Percentiles rank a stretch among this genome's conserved stretches.
These are phyloP conservation scores for Schizosaccharomyces octosporus DNA, from an alignment of 805 yeast species.

Conservation along the genomic window DNA sequence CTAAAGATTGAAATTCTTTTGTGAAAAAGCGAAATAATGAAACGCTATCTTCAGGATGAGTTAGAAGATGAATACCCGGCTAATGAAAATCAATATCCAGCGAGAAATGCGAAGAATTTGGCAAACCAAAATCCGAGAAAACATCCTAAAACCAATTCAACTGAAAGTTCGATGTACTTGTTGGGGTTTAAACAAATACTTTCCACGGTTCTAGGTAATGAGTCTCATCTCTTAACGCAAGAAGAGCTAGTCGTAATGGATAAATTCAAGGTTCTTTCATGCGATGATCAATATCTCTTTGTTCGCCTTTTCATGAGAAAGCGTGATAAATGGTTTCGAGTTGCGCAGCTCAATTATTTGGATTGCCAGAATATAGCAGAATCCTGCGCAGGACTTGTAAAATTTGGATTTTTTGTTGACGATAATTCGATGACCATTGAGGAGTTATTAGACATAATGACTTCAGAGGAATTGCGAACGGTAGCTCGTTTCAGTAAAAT, in stretches of 20 bases:
- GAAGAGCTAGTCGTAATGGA: conserved; percentile 5
- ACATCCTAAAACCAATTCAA: neutral
- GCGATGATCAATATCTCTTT: conserved; percentile 6
- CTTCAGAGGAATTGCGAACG: conserved; percentile 6
- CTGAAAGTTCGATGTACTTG: conserved; percentile 4
- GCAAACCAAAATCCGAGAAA: neutral
- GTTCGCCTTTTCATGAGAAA: conserved; percentile 7
- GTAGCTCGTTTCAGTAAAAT: conserved; percentile 4
- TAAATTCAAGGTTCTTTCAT: conserved; percentile 4
- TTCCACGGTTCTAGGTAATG: conserved; percentile 6
- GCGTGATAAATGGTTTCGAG: conserved; percentile 6
- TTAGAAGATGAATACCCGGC: too few relatives aligned
- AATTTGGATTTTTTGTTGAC: neutral
- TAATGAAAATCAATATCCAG: too few relatives aligned
- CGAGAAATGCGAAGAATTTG: neutral
- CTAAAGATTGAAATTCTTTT: too few relatives aligned
- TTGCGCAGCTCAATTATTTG: neutral
- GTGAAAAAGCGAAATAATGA: too few relatives aligned
- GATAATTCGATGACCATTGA: conserved; percentile 3
- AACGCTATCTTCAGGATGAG: too few relatives aligned
- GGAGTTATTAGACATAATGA: conserved; percentile 4
- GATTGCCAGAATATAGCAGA: conserved; percentile 5
- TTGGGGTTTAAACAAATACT: conserved; percentile 6
- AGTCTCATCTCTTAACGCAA: conserved; percentile 6
- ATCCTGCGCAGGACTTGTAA: conserved; percentile 3